These are phyloP conservation scores for Umbilicaria muhlenbergii DNA, from an alignment of 495 filamentous ascomycete species.

Conservation along the genomic window DNA sequence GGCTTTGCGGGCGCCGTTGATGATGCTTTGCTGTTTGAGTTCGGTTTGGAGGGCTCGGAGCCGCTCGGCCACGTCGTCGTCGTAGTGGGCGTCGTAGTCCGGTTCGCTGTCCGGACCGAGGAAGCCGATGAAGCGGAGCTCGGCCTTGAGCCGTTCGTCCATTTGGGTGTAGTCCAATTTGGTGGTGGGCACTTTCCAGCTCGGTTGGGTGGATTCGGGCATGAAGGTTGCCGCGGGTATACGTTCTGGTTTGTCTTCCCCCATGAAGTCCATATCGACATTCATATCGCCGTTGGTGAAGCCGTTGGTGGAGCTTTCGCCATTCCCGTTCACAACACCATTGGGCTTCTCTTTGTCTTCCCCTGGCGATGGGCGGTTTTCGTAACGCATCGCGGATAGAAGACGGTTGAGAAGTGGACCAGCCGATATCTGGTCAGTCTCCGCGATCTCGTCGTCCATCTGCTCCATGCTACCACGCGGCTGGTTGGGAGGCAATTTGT, in stretches of 20 bases:
- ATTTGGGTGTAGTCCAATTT: constrained; percentile 72
- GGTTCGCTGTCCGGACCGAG: constrained; percentile 48
- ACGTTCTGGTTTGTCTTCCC: constrained; percentile 29
- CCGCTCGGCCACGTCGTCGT: constrained; percentile 88
- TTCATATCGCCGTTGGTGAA: constrained; percentile 36
- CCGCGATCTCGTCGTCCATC: constrained; percentile 67
- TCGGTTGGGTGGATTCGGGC: constrained; percentile 47
- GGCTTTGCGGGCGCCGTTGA: constrained; percentile 81
- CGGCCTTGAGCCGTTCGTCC: constrained; percentile 78
- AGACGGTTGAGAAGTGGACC: constrained; percentile 77
- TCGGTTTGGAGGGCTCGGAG: constrained; percentile 70
- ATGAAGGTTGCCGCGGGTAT: constrained; percentile 61
- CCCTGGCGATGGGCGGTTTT: constrained; percentile 47
- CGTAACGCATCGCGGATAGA: constrained; percentile 66
- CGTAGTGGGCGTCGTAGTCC: constrained; percentile 77
- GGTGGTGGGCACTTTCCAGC: constrained; percentile 37
- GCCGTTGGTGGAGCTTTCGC: constrained; percentile 29
- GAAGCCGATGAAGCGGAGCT: constrained; percentile 89
- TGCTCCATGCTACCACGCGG: constrained; percentile 69
- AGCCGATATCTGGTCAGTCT: constrained; percentile 81
- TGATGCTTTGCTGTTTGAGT: constrained; percentile 61
- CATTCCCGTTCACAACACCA: constrained; percentile 31
- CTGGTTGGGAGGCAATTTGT: constrained; percentile 62
- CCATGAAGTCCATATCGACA: constrained; percentile 23
- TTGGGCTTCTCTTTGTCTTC: constrained; percentile 41